Conservation (phyloP, 2,329 filamentous ascomycete species). For the Paecilomyces sp. region DNA sequence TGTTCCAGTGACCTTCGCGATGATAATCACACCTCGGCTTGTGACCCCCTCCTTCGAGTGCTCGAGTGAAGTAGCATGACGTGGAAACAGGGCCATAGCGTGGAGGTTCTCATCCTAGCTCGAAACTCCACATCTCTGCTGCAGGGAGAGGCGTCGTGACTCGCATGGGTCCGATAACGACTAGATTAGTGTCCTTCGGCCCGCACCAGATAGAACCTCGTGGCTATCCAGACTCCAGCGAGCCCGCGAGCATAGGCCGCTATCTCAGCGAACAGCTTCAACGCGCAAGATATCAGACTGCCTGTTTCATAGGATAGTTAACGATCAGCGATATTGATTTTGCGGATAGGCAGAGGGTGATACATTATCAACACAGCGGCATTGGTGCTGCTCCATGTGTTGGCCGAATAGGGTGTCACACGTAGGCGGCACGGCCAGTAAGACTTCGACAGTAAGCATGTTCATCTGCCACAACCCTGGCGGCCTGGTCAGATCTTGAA, state of each 20-base stretch:
- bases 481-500: neutral
- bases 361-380: neutral
- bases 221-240: neutral
- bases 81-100: neutral
- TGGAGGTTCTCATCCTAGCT: neutral
- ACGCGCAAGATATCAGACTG: neutral
- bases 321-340: neutral
- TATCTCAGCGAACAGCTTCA: neutral
- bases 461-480: neutral
- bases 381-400: neutral
- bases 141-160: neutral
- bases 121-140: neutral
- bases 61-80: neutral
- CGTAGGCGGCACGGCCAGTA: neutral
- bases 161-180: neutral
- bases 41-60: neutral
- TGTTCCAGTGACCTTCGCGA: neutral
- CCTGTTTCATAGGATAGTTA: neutral
- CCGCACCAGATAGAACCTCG: neutral
- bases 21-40: neutral
- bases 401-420: neutral
- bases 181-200: neutral
- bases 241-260: neutral
- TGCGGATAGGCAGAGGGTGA: neutral
- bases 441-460: neutral